These are phyloP conservation scores for Verticillium klebahnii DNA, from an alignment of 2,329 filamentous ascomycete species.

Conservation along the genomic window DNA sequence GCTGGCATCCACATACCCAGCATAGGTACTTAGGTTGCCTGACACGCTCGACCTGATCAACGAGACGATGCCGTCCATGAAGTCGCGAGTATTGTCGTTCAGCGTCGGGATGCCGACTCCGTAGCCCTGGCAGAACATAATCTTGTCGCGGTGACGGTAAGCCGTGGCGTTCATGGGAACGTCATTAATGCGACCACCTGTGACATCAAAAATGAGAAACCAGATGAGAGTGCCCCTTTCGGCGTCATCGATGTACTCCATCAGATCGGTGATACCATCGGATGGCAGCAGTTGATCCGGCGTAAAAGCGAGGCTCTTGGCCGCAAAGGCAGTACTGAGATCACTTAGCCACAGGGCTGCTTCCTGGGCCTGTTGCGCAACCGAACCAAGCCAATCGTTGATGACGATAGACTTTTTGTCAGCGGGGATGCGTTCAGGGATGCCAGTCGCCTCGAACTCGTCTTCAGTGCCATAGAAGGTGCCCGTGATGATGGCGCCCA, in stretches of 20 bases:
- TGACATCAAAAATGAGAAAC: conserved; percentile 59
- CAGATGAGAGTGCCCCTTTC: conserved; percentile 50
- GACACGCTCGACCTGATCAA: conserved; percentile 32
- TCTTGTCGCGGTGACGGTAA: conserved; percentile 59
- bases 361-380: conserved; percentile 47
- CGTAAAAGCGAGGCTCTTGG: conserved; percentile 52
- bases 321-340: conserved; percentile 46
- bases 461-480: conserved; percentile 56
- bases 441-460: conserved; percentile 50
- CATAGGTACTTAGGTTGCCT: conserved; percentile 47
- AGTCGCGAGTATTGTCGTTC: conserved; percentile 39
- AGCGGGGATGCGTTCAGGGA: conserved; percentile 40
- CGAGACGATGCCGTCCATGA: conserved; percentile 47
- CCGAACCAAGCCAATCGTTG: conserved; percentile 59
- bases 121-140: conserved; percentile 62
- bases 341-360: conserved; percentile 42
- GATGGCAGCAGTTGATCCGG: conserved; percentile 41
- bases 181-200: conserved; percentile 56
- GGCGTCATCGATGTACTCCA: conserved; percentile 46
- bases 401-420: conserved; percentile 36
- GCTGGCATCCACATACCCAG: conserved; percentile 57
- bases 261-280: conserved; percentile 40
- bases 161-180: conserved; percentile 50
- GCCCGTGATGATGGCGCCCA: conserved; percentile 52
- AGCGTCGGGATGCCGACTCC: conserved; percentile 45